Percentiles rank a stretch among this genome's conserved stretches.
These are phyloP conservation scores for Vitis rotundifolia DNA, from an alignment of 164 flowering plant species.

Conservation along the genomic window DNA sequence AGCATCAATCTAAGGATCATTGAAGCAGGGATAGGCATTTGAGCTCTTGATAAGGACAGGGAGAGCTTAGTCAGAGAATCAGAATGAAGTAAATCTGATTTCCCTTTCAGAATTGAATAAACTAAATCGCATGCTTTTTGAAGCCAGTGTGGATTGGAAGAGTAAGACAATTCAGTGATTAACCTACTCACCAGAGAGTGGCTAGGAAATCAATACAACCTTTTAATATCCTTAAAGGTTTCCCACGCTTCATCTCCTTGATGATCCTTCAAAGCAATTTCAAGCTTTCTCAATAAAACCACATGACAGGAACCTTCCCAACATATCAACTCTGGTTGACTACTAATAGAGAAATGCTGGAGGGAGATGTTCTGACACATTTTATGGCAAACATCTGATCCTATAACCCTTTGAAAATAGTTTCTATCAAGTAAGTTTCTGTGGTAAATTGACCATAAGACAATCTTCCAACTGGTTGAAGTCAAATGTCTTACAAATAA, in stretches of 20 bases:
- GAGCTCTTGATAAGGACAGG: conserved; percentile 69
- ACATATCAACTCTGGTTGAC: conserved; percentile 12
- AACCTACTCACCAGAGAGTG: conserved; percentile 32
- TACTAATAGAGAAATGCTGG: conserved; percentile 18
- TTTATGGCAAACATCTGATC: background rate
- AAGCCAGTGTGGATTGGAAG: conserved; percentile 51
- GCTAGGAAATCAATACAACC: conserved; percentile 58
- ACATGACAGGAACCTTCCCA: conserved; percentile 43
- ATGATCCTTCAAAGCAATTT: conserved; percentile 46
- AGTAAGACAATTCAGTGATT: conserved; percentile 55
- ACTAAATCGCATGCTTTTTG: conserved; percentile 58
- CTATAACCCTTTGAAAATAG: background rate
- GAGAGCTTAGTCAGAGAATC: conserved; percentile 46
- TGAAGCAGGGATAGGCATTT: conserved; percentile 64
- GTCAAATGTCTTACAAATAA: background rate
- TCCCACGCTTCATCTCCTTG: conserved; percentile 65
- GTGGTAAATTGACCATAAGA: background rate
- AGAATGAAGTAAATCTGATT: conserved; percentile 40
- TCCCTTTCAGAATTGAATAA: conserved; percentile 34
- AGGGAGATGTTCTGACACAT: background rate
- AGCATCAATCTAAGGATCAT: conserved; percentile 58
- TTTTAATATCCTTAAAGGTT: conserved; percentile 50
- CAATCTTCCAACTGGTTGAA: conserved; percentile 5
- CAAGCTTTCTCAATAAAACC: conserved; percentile 54
- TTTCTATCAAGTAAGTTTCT: background rate